Conservation (phyloP, 2,329 filamentous ascomycete species). For the Sporothrix dimorphospora region DNA sequence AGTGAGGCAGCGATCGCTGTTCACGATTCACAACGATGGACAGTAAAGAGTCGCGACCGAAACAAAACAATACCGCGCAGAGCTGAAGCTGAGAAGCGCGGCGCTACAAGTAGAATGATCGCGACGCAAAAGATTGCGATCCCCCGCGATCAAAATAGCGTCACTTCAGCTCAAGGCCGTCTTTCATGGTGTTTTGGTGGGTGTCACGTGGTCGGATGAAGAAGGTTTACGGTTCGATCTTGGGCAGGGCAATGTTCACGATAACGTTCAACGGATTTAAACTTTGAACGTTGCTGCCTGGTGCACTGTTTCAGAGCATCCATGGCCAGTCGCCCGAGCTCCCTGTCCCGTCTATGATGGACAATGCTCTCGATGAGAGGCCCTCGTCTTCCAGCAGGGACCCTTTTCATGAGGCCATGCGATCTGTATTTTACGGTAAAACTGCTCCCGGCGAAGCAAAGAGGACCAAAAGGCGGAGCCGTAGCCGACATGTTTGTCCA, state of each 20-base stretch:
- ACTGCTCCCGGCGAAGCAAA: background rate
- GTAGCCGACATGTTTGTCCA: background rate
- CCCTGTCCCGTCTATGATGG: background rate
- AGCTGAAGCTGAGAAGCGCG: background rate
- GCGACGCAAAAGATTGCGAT: background rate
- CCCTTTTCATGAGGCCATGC: background rate
- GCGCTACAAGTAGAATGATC: too few relatives aligned
- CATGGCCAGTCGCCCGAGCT: too few relatives aligned
- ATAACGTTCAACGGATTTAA: background rate
- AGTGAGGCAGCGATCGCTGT: background rate
- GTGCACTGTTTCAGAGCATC: too few relatives aligned
- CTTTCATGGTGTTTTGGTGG: too few relatives aligned
- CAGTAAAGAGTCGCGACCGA: slow-evolving; percentile 1
- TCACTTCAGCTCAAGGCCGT: too few relatives aligned
- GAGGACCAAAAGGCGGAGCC: background rate
- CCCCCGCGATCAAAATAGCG: background rate
- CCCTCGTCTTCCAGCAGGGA: too few relatives aligned
- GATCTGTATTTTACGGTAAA: background rate
- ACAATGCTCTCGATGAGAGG: too few relatives aligned
- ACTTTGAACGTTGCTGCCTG: too few relatives aligned
- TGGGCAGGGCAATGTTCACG: background rate
- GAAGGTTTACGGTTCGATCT: too few relatives aligned
- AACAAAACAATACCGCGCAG: slow-evolving; percentile 4
- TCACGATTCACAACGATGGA: background rate
- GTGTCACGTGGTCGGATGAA: too few relatives aligned